Conservation (phyloP, 805 yeast genomes). For the Kazachstania kunashirensis region DNA sequence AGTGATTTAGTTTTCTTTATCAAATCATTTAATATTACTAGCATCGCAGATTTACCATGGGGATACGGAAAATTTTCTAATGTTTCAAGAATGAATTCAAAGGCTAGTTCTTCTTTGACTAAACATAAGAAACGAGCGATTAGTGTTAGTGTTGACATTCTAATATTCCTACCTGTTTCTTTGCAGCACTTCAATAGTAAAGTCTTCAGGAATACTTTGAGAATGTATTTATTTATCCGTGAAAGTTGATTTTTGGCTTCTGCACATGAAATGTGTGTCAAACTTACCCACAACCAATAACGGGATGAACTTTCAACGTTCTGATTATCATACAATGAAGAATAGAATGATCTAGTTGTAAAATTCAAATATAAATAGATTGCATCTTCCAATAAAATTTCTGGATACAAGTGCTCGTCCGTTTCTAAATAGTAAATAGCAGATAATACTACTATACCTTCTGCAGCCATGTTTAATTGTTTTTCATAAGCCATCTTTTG, state of each 20-base stretch:
- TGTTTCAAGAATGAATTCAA: constrained; percentile 53
- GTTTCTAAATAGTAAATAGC: constrained; percentile 19
- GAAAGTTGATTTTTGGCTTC: constrained; percentile 12
- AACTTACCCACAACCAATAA: constrained; percentile 33
- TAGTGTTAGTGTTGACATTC: constrained; percentile 45
- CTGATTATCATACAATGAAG: constrained; percentile 14
- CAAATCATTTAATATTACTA: constrained; percentile 64
- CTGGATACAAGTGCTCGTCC: constrained; percentile 11
- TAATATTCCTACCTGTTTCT: constrained; percentile 30
- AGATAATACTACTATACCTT: constrained; percentile 28
- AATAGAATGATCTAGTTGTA: constrained; percentile 33
- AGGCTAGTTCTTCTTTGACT: constrained; percentile 47
- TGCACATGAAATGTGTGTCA: constrained; percentile 16
- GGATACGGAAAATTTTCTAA: constrained; percentile 57
- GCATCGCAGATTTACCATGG: constrained; percentile 47
- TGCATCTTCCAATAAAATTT: constrained; percentile 21
- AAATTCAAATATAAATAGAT: constrained; percentile 36
- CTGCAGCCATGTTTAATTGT: constrained; percentile 24
- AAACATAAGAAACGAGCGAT: constrained; percentile 53
- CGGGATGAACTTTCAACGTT: constrained; percentile 25
- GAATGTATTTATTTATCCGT: constrained; percentile 27
- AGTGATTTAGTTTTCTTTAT: constrained; percentile 30
- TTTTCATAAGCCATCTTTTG: constrained; percentile 24
- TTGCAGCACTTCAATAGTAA: constrained; percentile 32
- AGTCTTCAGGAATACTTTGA: constrained; percentile 34